Evolutionary conservation across 2,329 filamentous ascomycete species (phyloP).

Genomic region (Keithomyces neogunnii): DNA sequence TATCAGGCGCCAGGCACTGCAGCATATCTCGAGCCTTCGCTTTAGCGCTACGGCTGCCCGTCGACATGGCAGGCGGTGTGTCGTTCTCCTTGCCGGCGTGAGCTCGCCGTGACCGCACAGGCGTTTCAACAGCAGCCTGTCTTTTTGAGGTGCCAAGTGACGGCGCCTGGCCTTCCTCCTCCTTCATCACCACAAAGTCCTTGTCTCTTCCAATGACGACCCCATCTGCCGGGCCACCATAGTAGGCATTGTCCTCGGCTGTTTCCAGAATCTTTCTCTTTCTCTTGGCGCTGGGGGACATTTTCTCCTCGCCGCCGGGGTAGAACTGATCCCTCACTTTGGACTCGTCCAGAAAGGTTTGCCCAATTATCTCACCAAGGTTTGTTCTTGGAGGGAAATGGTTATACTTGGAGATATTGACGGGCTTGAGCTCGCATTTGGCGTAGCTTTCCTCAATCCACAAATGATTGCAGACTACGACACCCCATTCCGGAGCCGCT

Average conservation of each 20-base stretch:
- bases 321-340: conserved; percentile 59
- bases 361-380: conserved; percentile 83
- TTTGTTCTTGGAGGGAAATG: conserved; percentile 87
- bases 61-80: conserved; percentile 60
- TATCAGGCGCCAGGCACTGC: conserved; percentile 72
- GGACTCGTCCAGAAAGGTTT: conserved; percentile 66
- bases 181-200: conserved; percentile 35
- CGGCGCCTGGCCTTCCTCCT: conserved; percentile 26
- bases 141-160: conserved; percentile 18
- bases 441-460: conserved; percentile 98
- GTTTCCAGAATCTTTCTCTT: conserved; percentile 42
- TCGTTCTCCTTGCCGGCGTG: conserved; percentile 73
- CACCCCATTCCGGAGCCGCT: conserved; percentile 86
- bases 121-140: conserved; percentile 22
- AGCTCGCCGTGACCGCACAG: conserved; percentile 32
- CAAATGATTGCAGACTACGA: conserved; percentile 84
- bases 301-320: conserved; percentile 46
- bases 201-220: conserved; percentile 33
- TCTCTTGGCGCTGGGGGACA: conserved; percentile 33
- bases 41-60: conserved; percentile 79
- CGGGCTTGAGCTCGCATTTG: conserved; percentile 66
- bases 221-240: conserved; percentile 37
- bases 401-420: conserved; percentile 68
- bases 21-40: conserved; percentile 70
- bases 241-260: conserved; percentile 41